Evolutionary conservation across 176 grass and related monocot genomes (phyloP).

Genomic region (Hsuehochloa calcarea): DNA sequence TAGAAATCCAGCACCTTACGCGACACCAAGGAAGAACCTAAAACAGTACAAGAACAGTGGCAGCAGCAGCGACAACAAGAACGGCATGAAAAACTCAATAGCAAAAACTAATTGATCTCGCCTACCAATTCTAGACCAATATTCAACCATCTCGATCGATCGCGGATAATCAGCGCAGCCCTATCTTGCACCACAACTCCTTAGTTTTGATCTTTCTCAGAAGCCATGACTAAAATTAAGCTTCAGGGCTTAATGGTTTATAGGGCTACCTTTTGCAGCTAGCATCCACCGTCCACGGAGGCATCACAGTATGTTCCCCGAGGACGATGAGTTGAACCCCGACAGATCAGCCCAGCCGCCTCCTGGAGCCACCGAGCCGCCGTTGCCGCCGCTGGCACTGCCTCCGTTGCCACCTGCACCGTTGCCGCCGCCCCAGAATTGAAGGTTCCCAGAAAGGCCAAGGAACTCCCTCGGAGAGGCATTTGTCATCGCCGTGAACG

Average conservation of each 20-base stretch:
- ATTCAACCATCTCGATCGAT: conserved; percentile 13
- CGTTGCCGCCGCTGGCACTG: neutral
- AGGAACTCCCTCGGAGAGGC: conserved; percentile 60
- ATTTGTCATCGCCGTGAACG: conserved; percentile 32
- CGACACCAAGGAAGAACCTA: conserved; percentile 12
- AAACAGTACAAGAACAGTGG: conserved; percentile 15
- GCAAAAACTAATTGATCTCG: conserved; percentile 22
- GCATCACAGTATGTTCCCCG: conserved; percentile 59
- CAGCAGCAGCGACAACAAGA: neutral
- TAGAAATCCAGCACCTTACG: conserved; percentile 14
- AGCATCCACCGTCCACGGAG: conserved; percentile 14
- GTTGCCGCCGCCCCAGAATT: conserved; percentile 54
- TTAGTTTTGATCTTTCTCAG: conserved; percentile 40
- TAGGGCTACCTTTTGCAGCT: conserved; percentile 43
- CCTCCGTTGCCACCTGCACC: conserved; percentile 10
- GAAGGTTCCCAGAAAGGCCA: conserved; percentile 53
- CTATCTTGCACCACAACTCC: conserved; percentile 44
- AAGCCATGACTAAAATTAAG: conserved; percentile 83
- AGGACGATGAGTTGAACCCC: conserved; percentile 72
- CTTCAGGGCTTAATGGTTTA: conserved; percentile 53
- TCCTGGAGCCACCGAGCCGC: conserved; percentile 10
- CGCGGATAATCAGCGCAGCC: neutral
- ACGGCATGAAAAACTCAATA: conserved; percentile 24
- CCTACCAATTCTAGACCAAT: conserved; percentile 36
- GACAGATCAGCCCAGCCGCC: conserved; percentile 50